Conservation (phyloP, 441 rosid genomes). For the Melastoma candidum region DNA sequence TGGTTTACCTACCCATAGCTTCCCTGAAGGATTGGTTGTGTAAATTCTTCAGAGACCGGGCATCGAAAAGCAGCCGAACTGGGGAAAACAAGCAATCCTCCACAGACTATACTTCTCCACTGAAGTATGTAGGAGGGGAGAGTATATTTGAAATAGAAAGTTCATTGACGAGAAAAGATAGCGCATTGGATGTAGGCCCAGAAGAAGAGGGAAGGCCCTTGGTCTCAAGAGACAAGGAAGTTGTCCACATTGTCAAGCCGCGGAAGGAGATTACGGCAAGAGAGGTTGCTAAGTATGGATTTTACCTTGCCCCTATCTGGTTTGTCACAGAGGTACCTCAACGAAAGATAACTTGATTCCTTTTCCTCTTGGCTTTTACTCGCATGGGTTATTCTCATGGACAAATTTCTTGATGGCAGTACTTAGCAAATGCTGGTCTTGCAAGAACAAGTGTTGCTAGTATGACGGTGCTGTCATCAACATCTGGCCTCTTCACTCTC, state of each 20-base stretch:
- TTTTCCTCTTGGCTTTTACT: no score
- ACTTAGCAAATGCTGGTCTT: conserved; percentile 94
- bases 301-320: conserved; percentile 96
- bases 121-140: conserved; percentile 24
- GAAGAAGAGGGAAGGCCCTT: conserved; percentile 52
- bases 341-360: conserved; percentile 19
- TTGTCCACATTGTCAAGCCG: conserved; percentile 30
- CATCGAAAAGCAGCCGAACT: conserved; percentile 42
- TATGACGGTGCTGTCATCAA: conserved; percentile 89
- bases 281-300: conserved; percentile 71
- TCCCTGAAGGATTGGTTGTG: conserved; percentile 80
- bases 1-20: conserved; percentile 90
- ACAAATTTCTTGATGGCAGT: conserved; percentile 29
- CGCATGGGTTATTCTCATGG: no score
- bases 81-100: conserved; percentile 35
- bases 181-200: conserved; percentile 46
- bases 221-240: conserved; percentile 54
- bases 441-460: conserved; percentile 97
- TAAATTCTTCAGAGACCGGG: conserved; percentile 32
- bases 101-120: conserved; percentile 45
- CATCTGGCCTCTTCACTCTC: conserved; percentile 95
- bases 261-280: conserved; percentile 46
- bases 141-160: conserved; percentile 71
- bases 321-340: conserved; percentile 82
- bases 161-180: conserved; percentile 55